Evolutionary conservation across 2,329 filamentous ascomycete species (phyloP).

Genomic region (Teratosphaeria pseudoeucalypti): DNA sequence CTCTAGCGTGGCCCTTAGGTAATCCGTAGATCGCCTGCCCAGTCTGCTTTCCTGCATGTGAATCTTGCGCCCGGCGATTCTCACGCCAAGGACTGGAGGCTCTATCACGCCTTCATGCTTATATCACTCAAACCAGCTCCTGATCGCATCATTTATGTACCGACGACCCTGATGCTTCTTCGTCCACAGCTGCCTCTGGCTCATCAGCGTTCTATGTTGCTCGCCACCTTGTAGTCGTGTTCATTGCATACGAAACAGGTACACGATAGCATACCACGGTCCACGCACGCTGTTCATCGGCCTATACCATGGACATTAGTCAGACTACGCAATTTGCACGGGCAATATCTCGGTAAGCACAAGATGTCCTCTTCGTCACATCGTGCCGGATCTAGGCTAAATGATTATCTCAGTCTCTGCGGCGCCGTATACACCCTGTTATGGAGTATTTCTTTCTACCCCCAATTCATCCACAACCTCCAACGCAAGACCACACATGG

Average conservation of each 20-base stretch:
- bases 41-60: too few species aligned
- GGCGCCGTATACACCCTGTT: conserved; percentile 21
- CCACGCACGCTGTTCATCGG: not conserved
- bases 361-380: not conserved
- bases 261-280: not conserved
- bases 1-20: not conserved
- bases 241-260: not conserved
- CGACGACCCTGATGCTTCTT: not conserved
- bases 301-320: not conserved
- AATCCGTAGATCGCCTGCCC: too few species aligned
- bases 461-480: conserved; percentile 74
- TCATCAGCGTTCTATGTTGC: not conserved
- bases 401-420: conserved; percentile 11
- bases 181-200: not conserved
- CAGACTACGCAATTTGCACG: not conserved
- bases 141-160: not conserved
- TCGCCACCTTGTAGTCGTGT: not conserved
- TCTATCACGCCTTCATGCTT: not conserved
- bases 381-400: not conserved
- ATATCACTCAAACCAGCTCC: not conserved
- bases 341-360: conserved; percentile 10
- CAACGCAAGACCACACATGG: conserved; percentile 67
- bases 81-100: too few species aligned
- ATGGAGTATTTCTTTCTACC: conserved; percentile 84
- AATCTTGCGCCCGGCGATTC: too few species aligned